phyloP scores from a whole-genome alignment of 2,329 filamentous ascomycete species.

The Fusarium multiceps region DNA sequence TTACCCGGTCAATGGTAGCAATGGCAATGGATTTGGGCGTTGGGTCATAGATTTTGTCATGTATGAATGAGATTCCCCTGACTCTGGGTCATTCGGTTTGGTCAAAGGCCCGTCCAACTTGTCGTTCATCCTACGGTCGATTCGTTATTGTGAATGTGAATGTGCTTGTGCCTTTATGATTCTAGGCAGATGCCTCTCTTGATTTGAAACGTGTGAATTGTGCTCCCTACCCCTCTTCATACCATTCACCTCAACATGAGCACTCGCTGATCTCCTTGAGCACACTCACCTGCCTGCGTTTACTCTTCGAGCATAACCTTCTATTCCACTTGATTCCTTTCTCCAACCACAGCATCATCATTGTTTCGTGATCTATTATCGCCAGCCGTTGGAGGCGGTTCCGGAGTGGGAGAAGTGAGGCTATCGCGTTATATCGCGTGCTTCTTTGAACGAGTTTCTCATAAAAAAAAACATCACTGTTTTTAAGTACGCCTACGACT shows the following conservation, averaged over 20 bases:
- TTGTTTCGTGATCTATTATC: not conserved
- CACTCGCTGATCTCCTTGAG: not conserved
- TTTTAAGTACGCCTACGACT: not conserved
- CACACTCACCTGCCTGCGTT: not conserved
- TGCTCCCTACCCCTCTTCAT: not conserved
- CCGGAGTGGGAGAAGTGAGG: not conserved
- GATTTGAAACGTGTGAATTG: not conserved
- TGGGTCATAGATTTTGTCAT: conserved; percentile 55
- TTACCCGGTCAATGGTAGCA: conserved; percentile 36
- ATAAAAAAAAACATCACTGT: not conserved
- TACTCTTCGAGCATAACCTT: no score
- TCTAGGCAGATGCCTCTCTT: not conserved
- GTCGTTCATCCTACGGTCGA: conserved; percentile 33
- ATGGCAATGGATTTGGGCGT: conserved; percentile 54
- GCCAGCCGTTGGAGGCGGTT: no score
- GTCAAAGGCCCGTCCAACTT: conserved; percentile 50
- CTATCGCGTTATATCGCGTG: not conserved
- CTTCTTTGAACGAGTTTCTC: not conserved
- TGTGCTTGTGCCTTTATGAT: not conserved
- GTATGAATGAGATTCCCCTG: conserved; percentile 56
- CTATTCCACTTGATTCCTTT: not conserved
- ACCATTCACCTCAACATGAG: not conserved
- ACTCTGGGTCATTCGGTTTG: conserved; percentile 53
- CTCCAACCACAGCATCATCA: not conserved
- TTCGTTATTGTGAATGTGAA: conserved; percentile 35